Conservation (phyloP, 2,329 filamentous ascomycete genomes). For the Cadophora sp. region DNA sequence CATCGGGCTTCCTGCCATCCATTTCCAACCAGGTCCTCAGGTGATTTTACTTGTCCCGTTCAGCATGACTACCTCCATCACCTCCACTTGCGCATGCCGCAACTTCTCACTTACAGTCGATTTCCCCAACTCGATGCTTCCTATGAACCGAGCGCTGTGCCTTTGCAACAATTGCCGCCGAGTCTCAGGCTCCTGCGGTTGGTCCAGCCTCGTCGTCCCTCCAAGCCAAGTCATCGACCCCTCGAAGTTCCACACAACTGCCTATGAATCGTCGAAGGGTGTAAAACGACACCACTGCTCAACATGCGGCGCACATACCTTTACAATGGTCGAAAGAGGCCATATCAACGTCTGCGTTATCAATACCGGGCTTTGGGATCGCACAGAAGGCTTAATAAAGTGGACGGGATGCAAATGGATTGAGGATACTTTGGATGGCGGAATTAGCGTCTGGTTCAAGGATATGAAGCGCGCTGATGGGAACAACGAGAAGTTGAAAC, state of each 20-base stretch:
- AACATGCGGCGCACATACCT: slow-evolving; percentile 55
- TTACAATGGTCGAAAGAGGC: slow-evolving; percentile 39
- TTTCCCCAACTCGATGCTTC: slow-evolving; percentile 45
- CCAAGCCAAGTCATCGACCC: slow-evolving; percentile 38
- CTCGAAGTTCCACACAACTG: slow-evolving; percentile 46
- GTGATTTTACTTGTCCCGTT: too few relatives aligned
- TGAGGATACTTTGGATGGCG: slow-evolving; percentile 59
- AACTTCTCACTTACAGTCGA: slow-evolving; percentile 44
- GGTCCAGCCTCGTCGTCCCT: slow-evolving; percentile 51
- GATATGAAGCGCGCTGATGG: slow-evolving; percentile 29
- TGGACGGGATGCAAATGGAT: slow-evolving; percentile 39
- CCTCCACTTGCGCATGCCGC: slow-evolving; percentile 48
- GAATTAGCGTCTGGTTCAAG: slow-evolving; percentile 52
- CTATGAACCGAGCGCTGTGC: slow-evolving; percentile 52
- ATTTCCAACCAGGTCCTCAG: slow-evolving; percentile 12
- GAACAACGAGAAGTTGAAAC: slow-evolving; percentile 23
- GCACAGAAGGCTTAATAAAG: slow-evolving; percentile 38
- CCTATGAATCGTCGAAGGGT: slow-evolving; percentile 51
- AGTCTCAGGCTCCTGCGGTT: slow-evolving; percentile 53
- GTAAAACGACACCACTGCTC: slow-evolving; percentile 56
- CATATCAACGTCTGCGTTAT: slow-evolving; percentile 37
- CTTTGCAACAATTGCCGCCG: slow-evolving; percentile 58
- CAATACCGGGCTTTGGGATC: slow-evolving; percentile 46
- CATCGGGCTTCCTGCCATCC: background rate
- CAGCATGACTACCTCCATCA: slow-evolving; percentile 22